phyloP scores from a whole-genome alignment of 352 stramenopile genomes.

The Globisporangium irregulare region DNA sequence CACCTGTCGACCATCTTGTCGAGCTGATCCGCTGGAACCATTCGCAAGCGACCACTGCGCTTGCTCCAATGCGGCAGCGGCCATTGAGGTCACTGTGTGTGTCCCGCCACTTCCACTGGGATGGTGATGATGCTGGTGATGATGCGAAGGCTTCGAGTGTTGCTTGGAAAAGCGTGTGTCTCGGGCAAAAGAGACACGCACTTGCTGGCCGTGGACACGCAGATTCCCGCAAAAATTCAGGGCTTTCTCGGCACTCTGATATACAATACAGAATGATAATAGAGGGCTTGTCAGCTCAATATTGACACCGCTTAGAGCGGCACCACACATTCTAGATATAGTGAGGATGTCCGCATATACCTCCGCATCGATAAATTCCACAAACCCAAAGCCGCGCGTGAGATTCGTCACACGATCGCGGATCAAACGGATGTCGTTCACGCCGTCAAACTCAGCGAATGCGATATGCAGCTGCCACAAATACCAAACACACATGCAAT shows the following conservation, averaged over 20 bases:
- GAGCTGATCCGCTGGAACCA: conserved; percentile 24
- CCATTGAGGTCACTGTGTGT: conserved; percentile 27
- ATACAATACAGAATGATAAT: neutral
- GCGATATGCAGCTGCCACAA: conserved; percentile 60
- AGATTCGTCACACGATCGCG: conserved; percentile 62
- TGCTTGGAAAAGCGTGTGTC: conserved; percentile 31
- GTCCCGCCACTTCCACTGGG: neutral
- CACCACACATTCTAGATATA: neutral
- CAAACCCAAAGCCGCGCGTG: conserved; percentile 75
- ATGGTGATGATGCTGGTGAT: neutral
- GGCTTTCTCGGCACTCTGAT: conserved; percentile 29
- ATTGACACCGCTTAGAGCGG: too few relatives aligned
- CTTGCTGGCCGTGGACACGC: conserved; percentile 30
- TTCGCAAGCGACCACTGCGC: conserved; percentile 81
- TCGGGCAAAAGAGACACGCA: conserved; percentile 61
- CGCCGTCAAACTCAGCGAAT: conserved; percentile 60
- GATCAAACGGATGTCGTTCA: conserved; percentile 72
- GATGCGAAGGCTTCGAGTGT: conserved; percentile 11
- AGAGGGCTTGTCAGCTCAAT: neutral
- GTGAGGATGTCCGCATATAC: conserved; percentile 25
- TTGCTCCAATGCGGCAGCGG: conserved; percentile 66
- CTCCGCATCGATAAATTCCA: conserved; percentile 70
- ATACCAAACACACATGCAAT: neutral
- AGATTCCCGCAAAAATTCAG: conserved; percentile 31
- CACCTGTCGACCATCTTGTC: neutral